Evolutionary conservation across 805 yeast species (phyloP), one percentile per base, ranked within the genome.

Genomic region (Cyberlindnera nakhonratchasimensis): DNA sequence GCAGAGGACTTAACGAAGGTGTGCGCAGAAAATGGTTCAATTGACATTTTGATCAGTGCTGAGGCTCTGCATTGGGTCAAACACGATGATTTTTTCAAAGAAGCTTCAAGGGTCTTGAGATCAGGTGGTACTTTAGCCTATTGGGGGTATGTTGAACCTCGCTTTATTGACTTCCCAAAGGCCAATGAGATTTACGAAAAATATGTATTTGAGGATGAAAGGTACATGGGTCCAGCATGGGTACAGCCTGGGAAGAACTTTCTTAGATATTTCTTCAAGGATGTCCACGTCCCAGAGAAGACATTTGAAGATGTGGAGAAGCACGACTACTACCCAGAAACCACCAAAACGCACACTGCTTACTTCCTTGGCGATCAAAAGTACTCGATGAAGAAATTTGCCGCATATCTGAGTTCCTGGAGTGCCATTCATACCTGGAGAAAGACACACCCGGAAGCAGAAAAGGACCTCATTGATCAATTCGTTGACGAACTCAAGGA

Each of bases 21-120:
- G 6, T 43, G 51, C 20, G 42, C 59, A 6, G 47, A 42, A 6
- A 57, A 55, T 20, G 52, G 52, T 9, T 59, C 73, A 0, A 69
- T 77, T 4, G 90, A 82, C 55, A 45, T 82, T 47, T 66, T 82
- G 10, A 68, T 80, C 4, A 79, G 79, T 18, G 91, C 90, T 0
- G 88, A 86, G 57, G 79, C 85, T 33, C 73, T 76, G n/a, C 95
- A 86, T 59, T 86, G 93, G 91, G 71, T 82, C 37, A 69, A 80
- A 43, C 77, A 74, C 45, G 69, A 63, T 1, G 51, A 52, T 26
- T 79, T 77, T 53, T 78, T 78, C 54, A 52, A 61, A 11, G 78
- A 77, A 48, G 71, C 77, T 6, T 63, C 65, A 16, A 58, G 75
- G 13, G 65, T 76, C 8, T 64, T 84, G 42, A 73, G 70, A 48